Percentiles rank a stretch among this genome's conserved stretches.
Evolutionary conservation across 164 flowering plant species (phyloP).

Genomic region (Echeveria elegans): DNA sequence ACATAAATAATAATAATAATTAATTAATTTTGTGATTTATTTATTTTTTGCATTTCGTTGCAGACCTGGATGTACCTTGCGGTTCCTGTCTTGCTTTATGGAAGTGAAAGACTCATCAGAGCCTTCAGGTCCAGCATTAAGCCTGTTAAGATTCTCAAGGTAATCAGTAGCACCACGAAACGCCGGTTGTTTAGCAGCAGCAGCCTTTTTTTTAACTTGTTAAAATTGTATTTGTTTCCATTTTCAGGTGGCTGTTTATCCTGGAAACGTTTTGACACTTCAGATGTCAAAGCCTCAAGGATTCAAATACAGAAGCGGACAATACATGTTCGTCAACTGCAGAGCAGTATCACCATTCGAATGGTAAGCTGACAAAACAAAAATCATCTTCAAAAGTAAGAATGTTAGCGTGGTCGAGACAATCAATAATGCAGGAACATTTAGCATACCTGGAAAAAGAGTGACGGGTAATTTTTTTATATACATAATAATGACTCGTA

Average conservation of each 20-base stretch:
- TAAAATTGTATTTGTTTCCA: not conserved
- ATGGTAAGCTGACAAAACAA: constrained; percentile 5
- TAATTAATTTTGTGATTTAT: not conserved
- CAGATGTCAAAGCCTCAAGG: constrained; percentile 12
- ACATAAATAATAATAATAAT: constrained; percentile 13
- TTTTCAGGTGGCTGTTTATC: constrained; percentile 10
- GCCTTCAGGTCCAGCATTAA: constrained; percentile 9
- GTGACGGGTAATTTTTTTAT: too few relatives aligned
- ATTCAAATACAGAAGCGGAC: constrained; percentile 12
- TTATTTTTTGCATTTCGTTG: not conserved
- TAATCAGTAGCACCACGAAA: not conserved
- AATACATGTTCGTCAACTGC: constrained; percentile 12
- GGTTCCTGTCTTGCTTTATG: not conserved
- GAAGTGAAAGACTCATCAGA: constrained; percentile 3
- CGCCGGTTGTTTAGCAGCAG: too few relatives aligned
- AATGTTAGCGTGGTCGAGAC: too few relatives aligned
- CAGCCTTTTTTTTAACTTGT: not conserved
- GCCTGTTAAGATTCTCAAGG: constrained; percentile 10
- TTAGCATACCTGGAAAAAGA: too few relatives aligned
- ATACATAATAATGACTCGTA: too few relatives aligned
- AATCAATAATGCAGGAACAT: too few relatives aligned
- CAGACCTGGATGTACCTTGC: constrained; percentile 11
- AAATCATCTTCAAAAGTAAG: too few relatives aligned
- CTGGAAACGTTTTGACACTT: constrained; percentile 12
- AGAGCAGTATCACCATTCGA: constrained; percentile 10